Base-by-base conservation (phyloP, 2,329 filamentous ascomycete genomes). In the Gnomoniopsis smithogilvyi region DNA sequence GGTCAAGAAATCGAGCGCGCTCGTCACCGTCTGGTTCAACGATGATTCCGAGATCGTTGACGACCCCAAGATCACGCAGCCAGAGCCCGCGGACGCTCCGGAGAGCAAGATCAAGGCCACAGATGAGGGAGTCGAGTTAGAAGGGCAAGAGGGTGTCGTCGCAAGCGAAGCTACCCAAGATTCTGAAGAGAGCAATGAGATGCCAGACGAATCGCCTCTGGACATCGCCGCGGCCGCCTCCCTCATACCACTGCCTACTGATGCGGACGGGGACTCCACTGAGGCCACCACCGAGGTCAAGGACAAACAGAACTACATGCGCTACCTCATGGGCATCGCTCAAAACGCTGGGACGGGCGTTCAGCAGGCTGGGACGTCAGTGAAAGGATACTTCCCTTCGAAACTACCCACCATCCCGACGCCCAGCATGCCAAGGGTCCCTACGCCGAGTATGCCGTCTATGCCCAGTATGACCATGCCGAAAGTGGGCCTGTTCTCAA, bases 1-100 rank as follows among this genome's bases (percentile, higher is more conserved):
- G 81, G 78, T 80, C 17, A 81, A 84, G 45, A 73, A 80, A 46
- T 81, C 86, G 1, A 82, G 82, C 45, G 79, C 81, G 60, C 70
- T 85, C 48, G 78, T 87, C 3, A 76, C 82, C 2, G 72, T 76
- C 33, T 90, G 87, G 86, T 81, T 82, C 64, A 68, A 73, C 10
- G 76, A 74, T 58, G 76, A 81, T 19, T 74, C 73, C 7, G 70
- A 71, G 1, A 65, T 81, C 15, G 69, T 76, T 6, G 80, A 82
- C 52, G 77, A 81, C 47, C 66, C 66, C 17, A 66, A 66, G 54
- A 68, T 69, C 53, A 64, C 66, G 0, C 64, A 64, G 38, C 59
- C 65, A 1, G 58, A 59, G n/a, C 62, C 64, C 1, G 59, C 62
- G 0, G 65, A 70, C 55, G 52, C 63, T 2, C 58, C 58, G 7